These are phyloP conservation scores for Pestalotiopsis sp. DNA, from an alignment of 2,329 filamentous ascomycete genomes.

Conservation along the genomic window DNA sequence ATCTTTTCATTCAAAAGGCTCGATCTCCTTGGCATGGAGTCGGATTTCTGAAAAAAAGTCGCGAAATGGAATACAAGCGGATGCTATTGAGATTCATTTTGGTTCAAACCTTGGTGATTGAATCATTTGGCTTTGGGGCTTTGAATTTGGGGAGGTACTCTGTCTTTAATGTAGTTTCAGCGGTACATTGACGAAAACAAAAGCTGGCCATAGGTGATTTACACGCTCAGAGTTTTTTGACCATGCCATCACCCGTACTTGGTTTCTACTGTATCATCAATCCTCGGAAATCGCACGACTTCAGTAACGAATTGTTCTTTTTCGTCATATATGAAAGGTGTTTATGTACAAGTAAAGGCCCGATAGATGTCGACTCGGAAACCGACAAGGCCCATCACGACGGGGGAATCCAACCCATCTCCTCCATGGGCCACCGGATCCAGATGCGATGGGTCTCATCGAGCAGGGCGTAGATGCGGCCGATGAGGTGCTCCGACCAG, in stretches of 20 bases:
- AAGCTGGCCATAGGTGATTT: no score
- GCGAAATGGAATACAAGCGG: not conserved
- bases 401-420: slow-evolving; percentile 35
- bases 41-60: not conserved
- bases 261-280: no score
- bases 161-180: not conserved
- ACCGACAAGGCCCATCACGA: not conserved
- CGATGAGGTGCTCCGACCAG: slow-evolving; percentile 7
- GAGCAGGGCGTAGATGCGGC: not conserved
- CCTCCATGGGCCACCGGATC: slow-evolving; percentile 14
- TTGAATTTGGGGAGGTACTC: not conserved
- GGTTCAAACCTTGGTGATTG: not conserved
- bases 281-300: no score
- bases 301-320: no score
- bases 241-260: no score
- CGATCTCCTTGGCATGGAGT: not conserved
- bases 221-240: no score
- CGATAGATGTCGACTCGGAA: not conserved
- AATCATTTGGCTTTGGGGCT: not conserved
- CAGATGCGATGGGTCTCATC: slow-evolving; percentile 8
- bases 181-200: not conserved
- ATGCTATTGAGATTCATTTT: not conserved
- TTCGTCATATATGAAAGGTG: not conserved
- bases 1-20: not conserved
- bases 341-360: not conserved